Evolutionary conservation across 192 early-diverging fungal species (phyloP), one percentile per base, ranked within the genome.

Genomic region (Backusella mclennaniae): DNA sequence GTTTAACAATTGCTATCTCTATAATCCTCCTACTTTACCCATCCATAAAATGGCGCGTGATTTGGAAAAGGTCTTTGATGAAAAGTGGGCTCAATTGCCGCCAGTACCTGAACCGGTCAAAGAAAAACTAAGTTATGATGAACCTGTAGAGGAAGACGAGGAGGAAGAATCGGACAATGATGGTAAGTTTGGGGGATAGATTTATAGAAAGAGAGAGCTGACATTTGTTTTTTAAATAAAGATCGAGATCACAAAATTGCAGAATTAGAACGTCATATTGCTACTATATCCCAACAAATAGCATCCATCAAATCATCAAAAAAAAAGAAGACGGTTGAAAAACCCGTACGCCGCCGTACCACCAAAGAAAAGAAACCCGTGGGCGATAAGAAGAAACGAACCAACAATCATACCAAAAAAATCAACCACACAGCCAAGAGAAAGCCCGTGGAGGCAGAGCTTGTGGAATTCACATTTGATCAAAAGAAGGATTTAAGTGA

Each of bases 401-500:
- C 46, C 6, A 72, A 73, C 41, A 56, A 41, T 46, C 49, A 39
- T 14, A 49, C 6, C 29, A 39, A 26, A 44, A 29, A 38, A 33
- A 67, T 29, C 7, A 39, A 44, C n/a, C 29, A 44, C 35, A 59
- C 15, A 12, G 38, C 15, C 31, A 39, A 39, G 4, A 17, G 42
- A 31, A 44, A 38, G 12, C 19, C 26, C 36, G 78, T 67, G 79
- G 85, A 81, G 6, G 42, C 82, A 21, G 82, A 84, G 38, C 77
- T 81, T 38, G 79, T 86, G 0, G 87, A 87, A 56, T 86, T 98
- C 26, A 93, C 93, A 1, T 90, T 93, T 78, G 92, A 96, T 76
- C 93, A 96, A 81, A 97, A 99, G 85, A 89, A 90, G 38, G 95
- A 96, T 76, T 87, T 99, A 19, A 90, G 87, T 71, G 88, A 91